Evolutionary conservation across 106 monocot genomes (phyloP).

Genomic region (Dioscorea alata): DNA sequence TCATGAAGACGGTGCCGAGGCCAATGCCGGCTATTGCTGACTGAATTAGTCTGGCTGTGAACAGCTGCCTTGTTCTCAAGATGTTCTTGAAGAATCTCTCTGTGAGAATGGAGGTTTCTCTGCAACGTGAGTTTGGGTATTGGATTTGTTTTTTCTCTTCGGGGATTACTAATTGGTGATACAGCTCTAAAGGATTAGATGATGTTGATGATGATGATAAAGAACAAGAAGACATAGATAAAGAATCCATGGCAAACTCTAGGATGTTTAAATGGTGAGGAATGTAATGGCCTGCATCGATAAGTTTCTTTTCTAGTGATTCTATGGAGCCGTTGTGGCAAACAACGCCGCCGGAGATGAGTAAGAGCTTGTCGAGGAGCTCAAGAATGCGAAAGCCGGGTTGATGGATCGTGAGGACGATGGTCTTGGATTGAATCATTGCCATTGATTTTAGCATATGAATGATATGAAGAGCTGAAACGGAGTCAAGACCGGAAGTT

Average conservation of each 20-base stretch:
- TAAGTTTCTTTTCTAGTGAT: constrained; percentile 33
- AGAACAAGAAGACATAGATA: neutral
- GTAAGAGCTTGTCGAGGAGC: constrained; percentile 52
- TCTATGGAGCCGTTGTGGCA: constrained; percentile 54
- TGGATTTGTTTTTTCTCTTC: neutral
- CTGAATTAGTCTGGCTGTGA: constrained; percentile 63
- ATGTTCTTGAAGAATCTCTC: constrained; percentile 69
- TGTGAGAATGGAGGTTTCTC: constrained; percentile 50
- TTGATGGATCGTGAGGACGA: constrained; percentile 82
- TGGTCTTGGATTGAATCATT: constrained; percentile 41
- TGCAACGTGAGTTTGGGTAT: constrained; percentile 50
- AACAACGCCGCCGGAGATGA: constrained; percentile 55
- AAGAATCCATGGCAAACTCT: constrained; percentile 77
- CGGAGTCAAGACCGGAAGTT: constrained; percentile 87
- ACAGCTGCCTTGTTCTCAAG: constrained; percentile 61
- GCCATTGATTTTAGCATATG: constrained; percentile 67
- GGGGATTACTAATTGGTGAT: too few relatives aligned
- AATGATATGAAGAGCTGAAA: constrained; percentile 58
- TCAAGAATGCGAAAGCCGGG: constrained; percentile 85
- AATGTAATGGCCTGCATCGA: constrained; percentile 49
- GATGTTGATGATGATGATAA: too few relatives aligned
- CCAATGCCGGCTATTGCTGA: constrained; percentile 43
- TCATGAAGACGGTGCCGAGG: constrained; percentile 73
- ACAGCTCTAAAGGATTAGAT: too few relatives aligned
- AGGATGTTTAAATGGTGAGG: constrained; percentile 79